A percentile compares a stretch with the other conserved stretches of the same genome.
Evolutionary conservation across 1,284 basidiomycete species (phyloP).

Genomic region (Apiotrichum akiyoshidainum): DNA sequence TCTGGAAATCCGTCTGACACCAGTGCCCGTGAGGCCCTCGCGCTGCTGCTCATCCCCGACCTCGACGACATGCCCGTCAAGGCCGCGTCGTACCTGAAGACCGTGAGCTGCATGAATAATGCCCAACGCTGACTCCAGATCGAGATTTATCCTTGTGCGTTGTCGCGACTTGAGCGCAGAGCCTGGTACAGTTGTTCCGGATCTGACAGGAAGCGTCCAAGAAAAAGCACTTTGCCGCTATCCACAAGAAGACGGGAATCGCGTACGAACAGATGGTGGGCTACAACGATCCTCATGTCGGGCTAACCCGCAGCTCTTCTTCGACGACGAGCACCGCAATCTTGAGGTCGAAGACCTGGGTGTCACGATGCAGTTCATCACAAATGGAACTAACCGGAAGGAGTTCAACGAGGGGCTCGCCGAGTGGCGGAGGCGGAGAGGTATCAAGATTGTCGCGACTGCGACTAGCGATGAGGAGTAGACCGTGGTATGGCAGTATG

Average conservation of each 20-base stretch:
- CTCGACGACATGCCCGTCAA: slow-evolving; percentile 52
- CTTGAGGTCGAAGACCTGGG: slow-evolving; percentile 69
- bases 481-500: too few relatives aligned
- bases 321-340: slow-evolving; percentile 75
- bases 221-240: slow-evolving; percentile 69
- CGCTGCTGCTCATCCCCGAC: slow-evolving; percentile 63
- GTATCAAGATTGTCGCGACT: slow-evolving; percentile 8
- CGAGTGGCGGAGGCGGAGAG: slow-evolving; percentile 34
- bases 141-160: slow-evolving; percentile 75
- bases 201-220: slow-evolving; percentile 63
- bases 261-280: slow-evolving; percentile 78
- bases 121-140: slow-evolving; percentile 47
- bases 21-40: slow-evolving; percentile 72
- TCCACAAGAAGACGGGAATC: slow-evolving; percentile 73
- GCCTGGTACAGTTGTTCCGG: not conserved
- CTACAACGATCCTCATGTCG: slow-evolving; percentile 43
- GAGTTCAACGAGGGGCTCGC: slow-evolving; percentile 33
- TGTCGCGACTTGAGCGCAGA: not conserved
- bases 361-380: slow-evolving; percentile 62
- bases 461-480: too few relatives aligned
- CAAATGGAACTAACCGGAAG: slow-evolving; percentile 34
- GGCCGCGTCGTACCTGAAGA: slow-evolving; percentile 70
- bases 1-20: not conserved
- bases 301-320: slow-evolving; percentile 61
- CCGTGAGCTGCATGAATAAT: slow-evolving; percentile 24